Evolutionary conservation across 345 rosid species (phyloP).

Genomic region (Euphorbia tirucalli): DNA sequence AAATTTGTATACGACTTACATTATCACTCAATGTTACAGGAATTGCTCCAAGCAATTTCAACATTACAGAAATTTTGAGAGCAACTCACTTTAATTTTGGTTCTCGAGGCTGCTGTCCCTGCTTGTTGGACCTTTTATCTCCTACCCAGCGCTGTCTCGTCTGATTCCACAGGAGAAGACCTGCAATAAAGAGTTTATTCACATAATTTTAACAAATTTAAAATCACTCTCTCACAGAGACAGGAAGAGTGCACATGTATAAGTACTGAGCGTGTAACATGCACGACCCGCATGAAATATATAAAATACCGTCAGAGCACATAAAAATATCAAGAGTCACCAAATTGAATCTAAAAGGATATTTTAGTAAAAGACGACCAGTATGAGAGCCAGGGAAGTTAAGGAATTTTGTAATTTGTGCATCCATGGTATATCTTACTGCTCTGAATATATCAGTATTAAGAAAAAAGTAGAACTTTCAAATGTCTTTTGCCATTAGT

Average conservation of each 20-base stretch:
- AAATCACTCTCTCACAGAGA: neutral
- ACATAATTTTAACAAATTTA: neutral
- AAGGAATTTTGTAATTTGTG: neutral
- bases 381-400: neutral
- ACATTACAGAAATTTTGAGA: constrained; percentile 1
- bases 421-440: no score
- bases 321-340: neutral
- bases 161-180: constrained; percentile 33
- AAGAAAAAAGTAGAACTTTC: no score
- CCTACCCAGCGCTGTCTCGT: constrained; percentile 28
- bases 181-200: constrained; percentile 14
- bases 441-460: no score
- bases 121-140: constrained; percentile 16
- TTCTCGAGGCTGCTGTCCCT: constrained; percentile 16
- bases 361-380: neutral
- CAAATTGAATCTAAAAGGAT: neutral
- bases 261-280: neutral
- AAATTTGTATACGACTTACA: neutral
- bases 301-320: neutral
- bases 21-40: neutral
- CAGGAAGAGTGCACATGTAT: neutral
- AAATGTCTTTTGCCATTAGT: no score
- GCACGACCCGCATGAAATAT: neutral
- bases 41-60: neutral
- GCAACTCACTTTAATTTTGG: constrained; percentile 29